These are phyloP conservation scores for Daldinia loculata DNA, from an alignment of 495 filamentous ascomycete genomes.

Conservation along the genomic window DNA sequence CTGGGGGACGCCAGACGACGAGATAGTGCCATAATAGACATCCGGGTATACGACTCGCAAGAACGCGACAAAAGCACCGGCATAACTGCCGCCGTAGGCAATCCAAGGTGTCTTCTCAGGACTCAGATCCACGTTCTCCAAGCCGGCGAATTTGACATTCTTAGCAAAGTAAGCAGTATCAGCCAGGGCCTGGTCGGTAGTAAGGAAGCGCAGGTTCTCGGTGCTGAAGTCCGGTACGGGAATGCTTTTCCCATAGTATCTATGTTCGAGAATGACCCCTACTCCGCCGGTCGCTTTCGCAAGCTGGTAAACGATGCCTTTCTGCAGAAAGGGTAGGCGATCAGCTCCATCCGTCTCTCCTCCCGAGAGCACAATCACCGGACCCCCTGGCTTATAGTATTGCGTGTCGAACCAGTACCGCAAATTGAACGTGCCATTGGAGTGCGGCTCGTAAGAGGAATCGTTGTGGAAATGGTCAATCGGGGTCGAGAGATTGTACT, in stretches of 20 bases:
- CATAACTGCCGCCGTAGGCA: constrained; percentile 78
- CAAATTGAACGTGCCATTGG: constrained; percentile 63
- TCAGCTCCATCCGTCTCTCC: constrained; percentile 68
- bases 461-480: constrained; percentile 82
- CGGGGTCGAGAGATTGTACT: constrained; percentile 70
- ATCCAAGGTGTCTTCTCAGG: constrained; percentile 69
- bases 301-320: constrained; percentile 72
- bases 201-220: constrained; percentile 74
- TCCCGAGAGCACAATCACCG: constrained; percentile 73
- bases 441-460: constrained; percentile 73
- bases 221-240: constrained; percentile 67
- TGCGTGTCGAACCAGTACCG: constrained; percentile 78
- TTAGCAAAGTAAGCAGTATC: constrained; percentile 77
- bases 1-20: constrained; percentile 73
- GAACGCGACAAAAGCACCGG: constrained; percentile 76
- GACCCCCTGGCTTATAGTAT: constrained; percentile 73
- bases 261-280: constrained; percentile 79
- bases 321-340: constrained; percentile 71
- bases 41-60: constrained; percentile 74
- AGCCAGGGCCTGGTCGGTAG: constrained; percentile 77
- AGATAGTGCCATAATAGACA: constrained; percentile 72
- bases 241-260: constrained; percentile 74
- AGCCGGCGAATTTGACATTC: constrained; percentile 69
- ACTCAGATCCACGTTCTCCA: constrained; percentile 69
- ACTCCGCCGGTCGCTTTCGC: constrained; percentile 70